Evolutionary conservation across 148 eudicot species (phyloP), one percentile per base, ranked within the genome.

Genomic region (Rhododendron vialii): DNA sequence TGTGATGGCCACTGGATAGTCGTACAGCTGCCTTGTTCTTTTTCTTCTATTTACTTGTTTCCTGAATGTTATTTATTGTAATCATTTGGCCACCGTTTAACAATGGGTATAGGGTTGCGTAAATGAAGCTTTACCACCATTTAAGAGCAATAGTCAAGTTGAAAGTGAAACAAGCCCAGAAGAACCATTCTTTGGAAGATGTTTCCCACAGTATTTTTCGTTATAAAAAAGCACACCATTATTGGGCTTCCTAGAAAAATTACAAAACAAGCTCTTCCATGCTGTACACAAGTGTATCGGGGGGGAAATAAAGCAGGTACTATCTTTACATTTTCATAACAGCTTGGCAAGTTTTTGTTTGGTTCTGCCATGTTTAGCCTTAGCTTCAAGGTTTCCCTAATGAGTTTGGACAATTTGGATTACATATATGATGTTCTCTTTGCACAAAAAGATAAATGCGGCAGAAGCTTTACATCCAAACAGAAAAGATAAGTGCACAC

Each of bases 1-100:
- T 96, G 65, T 96, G 50, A 84, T n/a, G 50, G 12, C 48, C 69
- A 74, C 51, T 74, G 1, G 55, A 82, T 82, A 33, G 45, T 28
- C 50, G 82, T 35, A 47, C 8, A 79, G 36, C 33, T 78, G 24
- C 61, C 61, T 55, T 55, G 6, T 13, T 84, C 76, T 35, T 15
- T 26, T 84, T 38, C 30, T 30, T 71, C 53, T 36, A 3, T 75
- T 18, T 51, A 9, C 5, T 20, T 74, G 20, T 43, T 36, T 48
- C 82, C 82, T 53, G 35, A 38, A 38, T n/a, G 33, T 14, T 35
- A 71, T 71, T 71, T 28, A 30, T 4, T 28, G 15, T 7, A 12
- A 71, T 3, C 12, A 65, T 12, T 28, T 71, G 13, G 35, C 74
- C 74, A 67, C 76, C 76, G 30, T 12, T 69, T 69, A 69, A 7